Conservation (phyloP, 371 early-diverging fungal species). For the Mortierella sp. region DNA sequence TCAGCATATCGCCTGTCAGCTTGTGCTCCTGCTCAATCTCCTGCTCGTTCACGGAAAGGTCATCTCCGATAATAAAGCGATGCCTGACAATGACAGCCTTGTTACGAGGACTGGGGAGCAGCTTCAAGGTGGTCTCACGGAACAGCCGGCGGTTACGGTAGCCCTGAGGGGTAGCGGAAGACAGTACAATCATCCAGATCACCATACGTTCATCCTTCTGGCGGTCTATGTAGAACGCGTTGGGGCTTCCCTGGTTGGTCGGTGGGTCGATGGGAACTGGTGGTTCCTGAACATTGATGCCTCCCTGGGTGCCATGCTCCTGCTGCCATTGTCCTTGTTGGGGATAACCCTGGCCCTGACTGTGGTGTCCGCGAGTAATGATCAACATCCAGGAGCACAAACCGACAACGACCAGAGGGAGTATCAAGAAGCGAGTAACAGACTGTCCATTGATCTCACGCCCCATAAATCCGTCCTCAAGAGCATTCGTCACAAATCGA, state of each 20-base stretch:
- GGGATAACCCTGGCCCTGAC: background rate
- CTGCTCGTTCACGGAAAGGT: conserved; percentile 53
- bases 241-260: background rate
- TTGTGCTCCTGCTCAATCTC: conserved; percentile 62
- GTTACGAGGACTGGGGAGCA: conserved; percentile 65
- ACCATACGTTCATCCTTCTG: conserved; percentile 37
- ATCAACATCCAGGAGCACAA: conserved; percentile 59
- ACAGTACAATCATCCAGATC: conserved; percentile 66
- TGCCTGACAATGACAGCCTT: conserved; percentile 63
- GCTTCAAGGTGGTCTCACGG: conserved; percentile 68
- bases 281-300: conserved; percentile 51
- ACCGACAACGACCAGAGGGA: conserved; percentile 65
- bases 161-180: conserved; percentile 71
- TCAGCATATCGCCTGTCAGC: conserved; percentile 62
- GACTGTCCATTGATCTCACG: conserved; percentile 63
- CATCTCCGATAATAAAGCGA: conserved; percentile 69
- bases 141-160: conserved; percentile 65
- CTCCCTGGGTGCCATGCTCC: background rate
- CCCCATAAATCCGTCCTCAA: conserved; percentile 61
- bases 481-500: conserved; percentile 59
- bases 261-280: conserved; percentile 45
- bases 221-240: conserved; percentile 9
- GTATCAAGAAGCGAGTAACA: conserved; percentile 61
- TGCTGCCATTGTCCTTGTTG: conserved; percentile 6
- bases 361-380: conserved; percentile 42